Conservation (phyloP, 352 stramenopile genomes). For the Peronospora tabacina region DNA sequence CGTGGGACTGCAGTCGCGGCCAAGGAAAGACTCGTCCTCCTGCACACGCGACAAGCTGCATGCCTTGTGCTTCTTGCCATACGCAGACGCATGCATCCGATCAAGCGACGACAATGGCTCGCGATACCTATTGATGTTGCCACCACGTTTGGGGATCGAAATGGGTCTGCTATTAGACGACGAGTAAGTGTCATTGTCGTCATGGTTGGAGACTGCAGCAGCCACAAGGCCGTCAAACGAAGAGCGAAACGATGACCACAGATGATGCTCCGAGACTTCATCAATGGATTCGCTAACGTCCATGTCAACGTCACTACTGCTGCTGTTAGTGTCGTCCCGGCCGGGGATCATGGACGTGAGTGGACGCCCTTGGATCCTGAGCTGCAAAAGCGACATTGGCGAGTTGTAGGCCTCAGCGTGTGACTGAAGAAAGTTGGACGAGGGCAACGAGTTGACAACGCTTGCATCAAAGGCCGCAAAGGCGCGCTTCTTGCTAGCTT, state of each 20-base stretch:
- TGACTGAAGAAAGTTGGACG: conserved; percentile 39
- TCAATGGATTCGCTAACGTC: conserved; percentile 46
- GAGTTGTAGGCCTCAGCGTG: conserved; percentile 16
- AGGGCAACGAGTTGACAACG: conserved; percentile 46
- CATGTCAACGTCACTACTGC: conserved; percentile 51
- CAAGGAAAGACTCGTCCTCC: conserved; percentile 45
- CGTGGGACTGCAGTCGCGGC: conserved; percentile 58
- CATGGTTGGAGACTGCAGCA: conserved; percentile 41
- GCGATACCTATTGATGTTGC: conserved; percentile 24
- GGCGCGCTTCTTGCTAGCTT: conserved; percentile 44
- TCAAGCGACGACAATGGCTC: conserved; percentile 25
- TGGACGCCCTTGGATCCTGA: conserved; percentile 52
- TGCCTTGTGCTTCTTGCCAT: conserved; percentile 38
- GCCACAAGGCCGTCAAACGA: conserved; percentile 65
- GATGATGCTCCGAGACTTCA: conserved; percentile 27
- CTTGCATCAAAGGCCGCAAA: conserved; percentile 34
- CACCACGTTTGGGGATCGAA: conserved; percentile 45
- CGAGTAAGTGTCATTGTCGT: conserved; percentile 37
- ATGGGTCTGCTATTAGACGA: conserved; percentile 48
- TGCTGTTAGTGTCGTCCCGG: conserved; percentile 28
- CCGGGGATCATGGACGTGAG: conserved; percentile 70
- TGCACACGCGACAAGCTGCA: conserved; percentile 54
- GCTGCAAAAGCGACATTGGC: conserved; percentile 36
- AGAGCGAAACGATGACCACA: conserved; percentile 44
- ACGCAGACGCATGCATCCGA: conserved; percentile 26